Base-by-base conservation (phyloP, 768 basidiomycete genomes). In the Leccinum incarnatum region DNA sequence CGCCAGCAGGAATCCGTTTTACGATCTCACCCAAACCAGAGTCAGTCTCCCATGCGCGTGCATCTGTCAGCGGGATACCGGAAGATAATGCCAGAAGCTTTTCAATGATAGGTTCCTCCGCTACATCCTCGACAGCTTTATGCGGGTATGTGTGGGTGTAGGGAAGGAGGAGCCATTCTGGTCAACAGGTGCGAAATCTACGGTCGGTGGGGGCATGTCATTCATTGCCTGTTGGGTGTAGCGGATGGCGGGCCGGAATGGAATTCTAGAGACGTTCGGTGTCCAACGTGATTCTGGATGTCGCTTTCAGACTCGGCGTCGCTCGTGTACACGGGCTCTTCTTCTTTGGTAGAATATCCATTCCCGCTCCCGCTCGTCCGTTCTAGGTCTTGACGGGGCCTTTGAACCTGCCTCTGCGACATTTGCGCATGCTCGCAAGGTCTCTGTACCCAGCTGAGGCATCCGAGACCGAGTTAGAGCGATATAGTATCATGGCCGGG, bases 381-480 rank as follows among this genome's bases (percentile, higher is more conserved):
- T 29, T 75, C 69, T 72, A 76, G n/a, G 65, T 68, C 21, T 73
- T 67, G 5, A 76, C 67, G 32, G 74, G 72, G 45, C 71, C 70
- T 56, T 67, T 71, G 49, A 73, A 73, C 55, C 53, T 67, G 37
- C 69, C 72, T 59, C 64, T 62, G 32, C 67, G 69, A 57, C 65
- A 69, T 58, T 57, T 66, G 53, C 59, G 71, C 66, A 73, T 65
- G 17, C 53, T 50, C 32, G 72, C 62, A 25, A 70, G 63, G 56
- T 69, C 64, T 61, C 59, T 59, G 50, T 65, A 64, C 48, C 64
- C 66, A 8, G 67, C 62, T 2, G 71, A 65, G 5, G 64, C 63
- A 30, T 72, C 71, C 3, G 56, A 71, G 25, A 70, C 54, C 2
- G 66, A 65, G 54, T 67, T 56, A 49, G 70, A 70, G 23, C 66